Evolutionary conservation across 2,329 filamentous ascomycete genomes (phyloP).

Genomic region (Colletotrichum sp.): DNA sequence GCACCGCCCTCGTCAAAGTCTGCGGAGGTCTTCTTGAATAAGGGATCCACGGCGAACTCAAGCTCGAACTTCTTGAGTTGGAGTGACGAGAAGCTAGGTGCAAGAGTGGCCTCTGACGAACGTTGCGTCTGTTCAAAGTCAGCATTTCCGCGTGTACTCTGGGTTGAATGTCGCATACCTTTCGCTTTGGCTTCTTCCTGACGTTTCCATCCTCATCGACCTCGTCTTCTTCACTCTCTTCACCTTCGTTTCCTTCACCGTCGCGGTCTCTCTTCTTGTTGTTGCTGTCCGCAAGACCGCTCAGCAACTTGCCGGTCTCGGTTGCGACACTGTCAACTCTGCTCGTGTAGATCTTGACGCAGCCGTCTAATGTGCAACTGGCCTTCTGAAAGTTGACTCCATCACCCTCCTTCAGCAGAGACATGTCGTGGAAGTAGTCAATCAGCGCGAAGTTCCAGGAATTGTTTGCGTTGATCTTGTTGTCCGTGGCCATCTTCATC

Average conservation of each 20-base stretch:
- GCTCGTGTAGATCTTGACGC: slow-evolving; percentile 99
- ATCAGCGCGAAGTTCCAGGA: slow-evolving; percentile 99
- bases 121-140: slow-evolving; percentile 59
- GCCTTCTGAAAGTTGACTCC: slow-evolving; percentile 99
- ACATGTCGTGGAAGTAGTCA: slow-evolving; percentile 99
- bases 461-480: slow-evolving; percentile 97
- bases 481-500: slow-evolving; percentile 99
- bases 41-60: slow-evolving; percentile 92
- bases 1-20: slow-evolving; percentile 98
- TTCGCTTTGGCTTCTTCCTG: slow-evolving; percentile 73
- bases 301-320: slow-evolving; percentile 93
- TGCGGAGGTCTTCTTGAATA: slow-evolving; percentile 99
- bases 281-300: slow-evolving; percentile 87
- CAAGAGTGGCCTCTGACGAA: slow-evolving; percentile 92
- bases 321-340: slow-evolving; percentile 97
- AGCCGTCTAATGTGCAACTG: slow-evolving; percentile 95
- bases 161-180: slow-evolving; percentile 53
- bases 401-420: slow-evolving; percentile 91
- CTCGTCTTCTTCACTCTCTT: slow-evolving; percentile 65
- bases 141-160: slow-evolving; percentile 22
- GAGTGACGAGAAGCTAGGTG: slow-evolving; percentile 83
- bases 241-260: slow-evolving; percentile 69
- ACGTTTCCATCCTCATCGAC: slow-evolving; percentile 65
- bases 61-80: slow-evolving; percentile 98
- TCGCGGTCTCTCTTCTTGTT: slow-evolving; percentile 74